Evolutionary conservation across 345 rosid genomes (phyloP).

Genomic region (Lepidium didymum): DNA sequence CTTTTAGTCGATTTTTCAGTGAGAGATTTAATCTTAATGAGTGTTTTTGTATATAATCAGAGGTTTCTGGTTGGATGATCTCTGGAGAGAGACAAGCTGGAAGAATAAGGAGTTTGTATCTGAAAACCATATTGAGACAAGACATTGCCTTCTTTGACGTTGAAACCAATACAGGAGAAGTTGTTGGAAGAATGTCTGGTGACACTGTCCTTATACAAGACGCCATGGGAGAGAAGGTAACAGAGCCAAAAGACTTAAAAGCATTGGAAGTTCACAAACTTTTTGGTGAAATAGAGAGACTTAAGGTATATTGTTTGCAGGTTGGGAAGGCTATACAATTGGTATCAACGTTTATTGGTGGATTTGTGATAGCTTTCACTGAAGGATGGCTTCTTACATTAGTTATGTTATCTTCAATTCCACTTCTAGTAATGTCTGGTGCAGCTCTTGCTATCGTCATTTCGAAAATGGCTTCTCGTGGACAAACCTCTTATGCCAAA

Average conservation of each 20-base stretch:
- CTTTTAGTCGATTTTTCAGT: background rate
- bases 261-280: too few relatives aligned
- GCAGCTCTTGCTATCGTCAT: conserved; percentile 36
- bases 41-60: conserved; percentile 25
- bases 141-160: conserved; percentile 61
- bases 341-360: conserved; percentile 49
- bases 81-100: conserved; percentile 66
- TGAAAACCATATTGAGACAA: conserved; percentile 60
- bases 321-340: conserved; percentile 65
- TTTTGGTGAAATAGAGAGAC: too few relatives aligned
- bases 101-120: conserved; percentile 46
- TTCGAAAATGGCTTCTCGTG: conserved; percentile 38
- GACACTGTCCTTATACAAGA: conserved; percentile 73
- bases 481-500: conserved; percentile 48
- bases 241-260: background rate
- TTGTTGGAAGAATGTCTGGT: conserved; percentile 60
- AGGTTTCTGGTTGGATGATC: conserved; percentile 79
- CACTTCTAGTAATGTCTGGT: conserved; percentile 51
- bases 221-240: conserved; percentile 75
- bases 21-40: background rate
- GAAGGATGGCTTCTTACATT: conserved; percentile 72
- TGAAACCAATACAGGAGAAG: conserved; percentile 64
- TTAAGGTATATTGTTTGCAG: conserved; percentile 15
- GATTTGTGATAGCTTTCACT: conserved; percentile 57
- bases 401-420: conserved; percentile 48